Base-by-base conservation (phyloP, 352 stramenopile genomes). In the Phytophthora podocarpi region DNA sequence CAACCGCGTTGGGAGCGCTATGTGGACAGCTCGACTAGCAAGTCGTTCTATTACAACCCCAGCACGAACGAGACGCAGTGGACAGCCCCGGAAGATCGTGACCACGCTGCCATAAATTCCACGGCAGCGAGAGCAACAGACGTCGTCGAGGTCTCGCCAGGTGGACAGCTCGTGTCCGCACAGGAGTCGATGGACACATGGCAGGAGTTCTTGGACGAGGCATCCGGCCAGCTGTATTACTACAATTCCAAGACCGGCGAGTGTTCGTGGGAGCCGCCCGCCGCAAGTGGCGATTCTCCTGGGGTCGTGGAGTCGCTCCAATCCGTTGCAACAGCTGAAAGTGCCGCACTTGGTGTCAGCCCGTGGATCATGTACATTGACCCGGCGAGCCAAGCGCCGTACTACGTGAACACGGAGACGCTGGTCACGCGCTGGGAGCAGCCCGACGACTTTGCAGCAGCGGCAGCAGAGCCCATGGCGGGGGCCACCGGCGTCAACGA, bases 241-340 rank as follows among this genome's bases (percentile, higher is more conserved):
- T 90, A 88, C 68, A 92, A 93, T 62, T 45, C 59, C 46, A 48
- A 42, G 37, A 91, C 83, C 0, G 70, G 77, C 11, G 81, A 87
- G 59, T 83, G 78, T 43, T 74, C 78, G 28, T 94, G 85, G 85
- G 72, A 75, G 18, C 36, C 45, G 20, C 84, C 81, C 1, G 1
- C 23, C 1, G 59, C 41, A 20, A 59, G 57, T 12, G 16, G 11
- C 26, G 61, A 55, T 56, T 37, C 37, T 31, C 9, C 26, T 37
- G 40, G 49, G 48, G 31, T 49, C 21, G 61, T 53, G 27, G 37
- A 2, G 26, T 64, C 37, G 24, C 41, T 45, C 26, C 18, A 48
- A 26, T 32, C 45, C 32, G 57, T 18, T 35, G 16, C 28, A 42
- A 59, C 57, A 67, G 23, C 43, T 50, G 35, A 61, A 48, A 46